Evolutionary conservation across 2,329 filamentous ascomycete genomes (phyloP), one percentile per base, ranked within the genome.

Genomic region (Trichoderma sp.): DNA sequence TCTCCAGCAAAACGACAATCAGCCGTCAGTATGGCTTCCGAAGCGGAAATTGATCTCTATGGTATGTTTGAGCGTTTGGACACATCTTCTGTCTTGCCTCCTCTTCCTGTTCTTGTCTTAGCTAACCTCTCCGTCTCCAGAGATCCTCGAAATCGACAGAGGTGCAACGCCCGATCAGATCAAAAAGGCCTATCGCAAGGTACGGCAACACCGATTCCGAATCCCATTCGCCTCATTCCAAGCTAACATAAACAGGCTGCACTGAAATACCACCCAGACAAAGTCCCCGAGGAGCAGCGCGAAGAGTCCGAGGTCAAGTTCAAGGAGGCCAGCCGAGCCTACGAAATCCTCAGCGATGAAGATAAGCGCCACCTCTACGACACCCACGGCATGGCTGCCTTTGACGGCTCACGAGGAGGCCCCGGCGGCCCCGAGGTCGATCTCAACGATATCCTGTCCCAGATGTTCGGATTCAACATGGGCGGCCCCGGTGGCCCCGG

Each of bases 331-430:
- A 95, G 93, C 73, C 92, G 97, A 84, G 96, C 96, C 76, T 99
- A 99, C 86, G 96, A 99, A 80, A 98, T 99, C 80, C 93, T 99
- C 70, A 92, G 90, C 83, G 95, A 99, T 86, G 95, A 98, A 74
- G 90, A 98, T 73, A 98, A 97, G 82, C 92, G 96, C 78, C 88
- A 93, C 71, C 84, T 97, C 74, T 99, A 99, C 85, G 96, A 99
- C 79, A 91, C 90, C 74, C 93, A 97, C 80, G 96, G 96, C 84
- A 98, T 98, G 95, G 89, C 93, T 57, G 96, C 95, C 72, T 98
- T 99, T 80, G 94, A 98, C 80, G 89, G 92, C 65, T 90, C 89
- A 47, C 85, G 90, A 69, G 91, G 91, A 68, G 66, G 66, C 32
- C 85, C 85, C 79, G 90, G 88, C 26, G 91, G 90, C 20, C 87